A percentile compares a stretch with the other conserved stretches of the same genome.
phyloP scores from a whole-genome alignment of 257 asterid genomes.

The Hygrophila difformis region DNA sequence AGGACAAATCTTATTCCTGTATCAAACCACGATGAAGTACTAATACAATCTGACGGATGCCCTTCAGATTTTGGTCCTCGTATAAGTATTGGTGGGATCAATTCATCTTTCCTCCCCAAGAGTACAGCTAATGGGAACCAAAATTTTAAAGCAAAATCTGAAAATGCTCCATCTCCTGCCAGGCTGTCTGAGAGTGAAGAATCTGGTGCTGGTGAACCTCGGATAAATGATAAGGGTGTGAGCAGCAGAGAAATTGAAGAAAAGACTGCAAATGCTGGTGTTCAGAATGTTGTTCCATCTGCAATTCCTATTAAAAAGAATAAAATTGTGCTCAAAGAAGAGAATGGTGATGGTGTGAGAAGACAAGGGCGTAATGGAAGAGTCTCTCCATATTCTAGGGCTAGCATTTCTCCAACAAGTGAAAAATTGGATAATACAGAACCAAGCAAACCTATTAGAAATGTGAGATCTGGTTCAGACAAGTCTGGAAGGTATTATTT shows the following conservation, averaged over 20 bases:
- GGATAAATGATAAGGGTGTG: conserved; percentile 47
- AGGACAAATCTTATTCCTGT: conserved; percentile 87
- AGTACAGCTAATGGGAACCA: conserved; percentile 42
- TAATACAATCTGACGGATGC: conserved; percentile 61
- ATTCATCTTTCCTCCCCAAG: conserved; percentile 47
- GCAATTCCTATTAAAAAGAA: conserved; percentile 47
- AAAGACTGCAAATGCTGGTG: conserved; percentile 38
- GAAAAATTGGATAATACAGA: conserved; percentile 60
- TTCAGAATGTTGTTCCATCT: conserved; percentile 46
- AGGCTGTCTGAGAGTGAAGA: conserved; percentile 89
- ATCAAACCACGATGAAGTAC: conserved; percentile 69
- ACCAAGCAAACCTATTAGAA: conserved; percentile 61
- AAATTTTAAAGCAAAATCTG: conserved; percentile 43
- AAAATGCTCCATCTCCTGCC: conserved; percentile 62
- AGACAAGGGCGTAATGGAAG: conserved; percentile 94
- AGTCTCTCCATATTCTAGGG: conserved; percentile 69
- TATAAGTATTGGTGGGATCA: conserved; percentile 43
- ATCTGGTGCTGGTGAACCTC: conserved; percentile 76
- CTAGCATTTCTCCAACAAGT: conserved; percentile 68
- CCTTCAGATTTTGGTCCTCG: conserved; percentile 77
- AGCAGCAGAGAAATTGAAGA: conserved; percentile 51
- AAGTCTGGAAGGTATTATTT: conserved; percentile 70
- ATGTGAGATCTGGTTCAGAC: conserved; percentile 55
- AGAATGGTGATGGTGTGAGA: conserved; percentile 69
- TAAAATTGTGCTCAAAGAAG: conserved; percentile 60